A percentile compares a stretch with the other conserved stretches of the same genome.
Conservation (phyloP, 2,329 filamentous ascomycete species). For the Xylariaceae sp. region DNA sequence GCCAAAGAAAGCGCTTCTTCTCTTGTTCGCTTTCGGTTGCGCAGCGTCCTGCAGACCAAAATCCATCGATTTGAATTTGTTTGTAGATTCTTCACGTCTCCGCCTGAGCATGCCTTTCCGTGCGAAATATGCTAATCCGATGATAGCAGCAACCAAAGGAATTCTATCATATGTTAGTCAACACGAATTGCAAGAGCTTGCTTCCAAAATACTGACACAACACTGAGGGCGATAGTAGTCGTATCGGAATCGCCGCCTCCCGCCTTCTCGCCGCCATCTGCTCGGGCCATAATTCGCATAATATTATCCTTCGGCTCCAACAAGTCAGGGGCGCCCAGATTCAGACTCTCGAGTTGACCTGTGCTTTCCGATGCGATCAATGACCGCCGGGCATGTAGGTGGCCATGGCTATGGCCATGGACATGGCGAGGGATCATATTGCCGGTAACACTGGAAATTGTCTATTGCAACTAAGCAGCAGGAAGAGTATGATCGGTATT, state of each 20-base stretch:
- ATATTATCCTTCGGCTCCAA: constrained; percentile 14
- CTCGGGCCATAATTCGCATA: constrained; percentile 21
- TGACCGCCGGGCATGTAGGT: constrained; percentile 23
- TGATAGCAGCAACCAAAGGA: constrained; percentile 63
- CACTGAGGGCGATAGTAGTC: constrained; percentile 64
- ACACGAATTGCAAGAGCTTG: background rate
- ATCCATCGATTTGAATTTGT: constrained; percentile 87
- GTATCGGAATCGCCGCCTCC: constrained; percentile 45
- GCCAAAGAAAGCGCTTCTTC: constrained; percentile 47
- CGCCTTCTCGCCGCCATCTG: constrained; percentile 57
- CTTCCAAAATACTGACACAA: constrained; percentile 57
- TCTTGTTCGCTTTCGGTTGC: constrained; percentile 39
- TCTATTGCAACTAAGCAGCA: background rate
- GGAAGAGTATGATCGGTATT: background rate
- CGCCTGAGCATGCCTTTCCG: constrained; percentile 70
- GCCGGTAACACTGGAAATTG: constrained; percentile 6
- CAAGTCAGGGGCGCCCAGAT: constrained; percentile 3
- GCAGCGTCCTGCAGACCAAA: constrained; percentile 70
- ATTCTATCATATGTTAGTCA: constrained; percentile 52
- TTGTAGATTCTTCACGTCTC: constrained; percentile 71
- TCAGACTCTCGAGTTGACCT: constrained; percentile 16
- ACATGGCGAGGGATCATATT: constrained; percentile 24
- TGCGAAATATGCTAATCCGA: constrained; percentile 72
- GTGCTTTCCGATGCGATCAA: constrained; percentile 15
- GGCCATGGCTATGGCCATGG: constrained; percentile 28